Percentiles rank a stretch among this genome's conserved stretches.
phyloP scores from a whole-genome alignment of 192 early-diverging fungal species.

The Podila minutissima region DNA sequence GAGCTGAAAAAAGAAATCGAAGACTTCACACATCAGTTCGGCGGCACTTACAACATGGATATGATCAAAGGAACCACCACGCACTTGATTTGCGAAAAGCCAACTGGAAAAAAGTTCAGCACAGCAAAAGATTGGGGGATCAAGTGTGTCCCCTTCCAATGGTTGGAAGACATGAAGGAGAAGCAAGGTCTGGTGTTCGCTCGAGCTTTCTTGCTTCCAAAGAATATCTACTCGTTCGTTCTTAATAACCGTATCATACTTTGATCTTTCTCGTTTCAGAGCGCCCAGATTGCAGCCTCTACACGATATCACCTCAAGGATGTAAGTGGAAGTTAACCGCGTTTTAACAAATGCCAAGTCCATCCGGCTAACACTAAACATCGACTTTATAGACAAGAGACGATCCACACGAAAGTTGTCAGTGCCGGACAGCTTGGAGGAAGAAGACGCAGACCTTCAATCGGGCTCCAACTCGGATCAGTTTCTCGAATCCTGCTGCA shows the following conservation, averaged over 20 bases:
- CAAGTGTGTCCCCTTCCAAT: constrained; percentile 15
- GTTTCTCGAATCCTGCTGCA: constrained; percentile 31
- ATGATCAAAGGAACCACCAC: constrained; percentile 28
- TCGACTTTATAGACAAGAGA: too few relatives aligned
- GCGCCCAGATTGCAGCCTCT: neutral
- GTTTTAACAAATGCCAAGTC: too few relatives aligned
- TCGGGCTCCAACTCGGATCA: neutral
- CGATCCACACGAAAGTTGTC: too few relatives aligned
- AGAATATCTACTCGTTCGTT: neutral
- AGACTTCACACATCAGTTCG: constrained; percentile 14
- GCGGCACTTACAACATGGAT: constrained; percentile 35
- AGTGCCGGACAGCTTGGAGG: neutral
- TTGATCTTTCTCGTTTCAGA: neutral
- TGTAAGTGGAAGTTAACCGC: neutral
- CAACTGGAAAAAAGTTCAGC: constrained; percentile 23
- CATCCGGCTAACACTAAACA: too few relatives aligned
- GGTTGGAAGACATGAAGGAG: constrained; percentile 11
- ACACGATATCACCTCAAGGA: neutral
- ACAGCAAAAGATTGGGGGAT: constrained; percentile 36
- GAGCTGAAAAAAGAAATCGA: constrained; percentile 17
- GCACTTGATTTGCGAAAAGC: constrained; percentile 24
- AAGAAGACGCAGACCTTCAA: neutral
- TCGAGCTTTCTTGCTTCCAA: neutral
- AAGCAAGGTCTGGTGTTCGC: neutral
- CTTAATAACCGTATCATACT: neutral